These are phyloP conservation scores for Pilatotrama ljubarskyi DNA, from an alignment of 768 basidiomycete species.

Conservation along the genomic window DNA sequence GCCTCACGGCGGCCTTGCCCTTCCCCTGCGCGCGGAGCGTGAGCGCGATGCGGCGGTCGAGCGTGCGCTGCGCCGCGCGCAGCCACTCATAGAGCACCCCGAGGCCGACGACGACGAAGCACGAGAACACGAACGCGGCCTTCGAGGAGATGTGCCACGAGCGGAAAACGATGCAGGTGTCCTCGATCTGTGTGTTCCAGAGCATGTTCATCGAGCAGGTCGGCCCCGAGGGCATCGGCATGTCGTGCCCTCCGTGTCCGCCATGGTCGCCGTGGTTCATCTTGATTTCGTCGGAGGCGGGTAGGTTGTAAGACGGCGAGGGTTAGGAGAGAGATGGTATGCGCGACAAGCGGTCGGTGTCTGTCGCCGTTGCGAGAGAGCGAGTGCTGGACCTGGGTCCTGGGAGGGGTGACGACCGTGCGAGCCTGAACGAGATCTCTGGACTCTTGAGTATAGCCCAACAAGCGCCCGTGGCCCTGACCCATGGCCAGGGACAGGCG, in stretches of 20 bases:
- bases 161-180: slow-evolving; percentile 81
- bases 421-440: slow-evolving; percentile 1
- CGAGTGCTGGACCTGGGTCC: neutral
- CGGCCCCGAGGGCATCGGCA: slow-evolving; percentile 43
- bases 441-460: neutral
- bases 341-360: neutral
- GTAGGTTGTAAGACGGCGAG: neutral
- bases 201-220: slow-evolving; percentile 81
- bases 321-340: neutral
- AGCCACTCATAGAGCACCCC: slow-evolving; percentile 83
- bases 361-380: neutral
- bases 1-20: slow-evolving; percentile 39
- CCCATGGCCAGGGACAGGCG: neutral
- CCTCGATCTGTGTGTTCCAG: slow-evolving; percentile 79
- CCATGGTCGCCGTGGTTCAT: slow-evolving; percentile 46
- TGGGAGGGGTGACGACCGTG: slow-evolving; percentile 6
- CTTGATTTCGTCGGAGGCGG: neutral
- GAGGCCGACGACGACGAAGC: slow-evolving; percentile 61
- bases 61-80: slow-evolving; percentile 55
- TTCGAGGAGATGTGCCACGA: slow-evolving; percentile 72
- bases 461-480: neutral
- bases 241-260: slow-evolving; percentile 37
- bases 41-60: slow-evolving; percentile 61
- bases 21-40: slow-evolving; percentile 46
- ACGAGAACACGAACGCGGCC: slow-evolving; percentile 61